Base-by-base conservation (phyloP, 1,284 basidiomycete species). In the Waitea zeae region DNA sequence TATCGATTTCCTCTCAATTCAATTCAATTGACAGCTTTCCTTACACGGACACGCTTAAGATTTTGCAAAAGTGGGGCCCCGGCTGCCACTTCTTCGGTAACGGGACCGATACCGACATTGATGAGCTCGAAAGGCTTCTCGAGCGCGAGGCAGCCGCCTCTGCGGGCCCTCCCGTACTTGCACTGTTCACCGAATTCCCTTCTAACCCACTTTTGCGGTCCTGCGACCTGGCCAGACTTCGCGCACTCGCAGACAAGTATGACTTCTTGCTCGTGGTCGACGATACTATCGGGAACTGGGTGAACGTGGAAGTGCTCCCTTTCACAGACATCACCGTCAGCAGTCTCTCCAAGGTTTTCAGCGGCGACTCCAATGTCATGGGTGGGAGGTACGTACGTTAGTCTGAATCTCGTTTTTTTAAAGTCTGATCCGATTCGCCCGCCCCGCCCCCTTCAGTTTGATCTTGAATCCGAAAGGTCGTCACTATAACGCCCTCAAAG, bases 11-110 rank as follows among this genome's bases (percentile, higher is more conserved):
- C 15, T 20, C 20, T 40, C 30, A 43, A 20, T 14, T 33, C 17
- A 31, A 14, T 22, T 32, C 35, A 38, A 15, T 37, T 22, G 3
- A 33, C 48, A 93, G 92, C 13, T 99, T 98, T 55, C 84, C 92
- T 0, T 99, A 97, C 54, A 88, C 79, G 6, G 95, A 98, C 53
- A 97, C 93, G n/a, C 68, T 96, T 40, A 98, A 98, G 56, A 74
- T 95, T 30, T 62, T 99, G 3, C 64, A 93, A 45, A 97, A 99
- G 56, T 98, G 92, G 88, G 95, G 95, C 1, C 84, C 86, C 1
- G 95, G 95, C 1, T 89, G 81, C 45, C 67, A 88, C 52, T 95
- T 97, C 60, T 70, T 86, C 39, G 93, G 92, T 2, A 62, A 73
- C 41, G 93, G 93, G 1, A 57, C 78, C 4, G 74, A 83, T 39